Evolutionary conservation across 805 yeast genomes (phyloP), one percentile per base, ranked within the genome.

Genomic region (Ogataea saltuana): DNA sequence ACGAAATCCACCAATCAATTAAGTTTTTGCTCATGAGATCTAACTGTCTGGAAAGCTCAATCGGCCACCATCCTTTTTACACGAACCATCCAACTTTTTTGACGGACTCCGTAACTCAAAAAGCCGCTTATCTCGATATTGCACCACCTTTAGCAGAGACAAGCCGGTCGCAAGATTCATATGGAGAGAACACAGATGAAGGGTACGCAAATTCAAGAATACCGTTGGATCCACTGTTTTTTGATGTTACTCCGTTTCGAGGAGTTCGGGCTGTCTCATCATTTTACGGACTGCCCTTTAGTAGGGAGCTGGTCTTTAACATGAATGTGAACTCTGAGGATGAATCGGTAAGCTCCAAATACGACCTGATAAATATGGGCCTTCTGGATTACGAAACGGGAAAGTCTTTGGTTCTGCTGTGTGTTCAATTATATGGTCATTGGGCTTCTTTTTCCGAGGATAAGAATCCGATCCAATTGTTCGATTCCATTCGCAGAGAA

Each of bases 371-470:
- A 11, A 44, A 41, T 8, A 54, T 74, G 27, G 77, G 78, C 2
- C 63, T 82, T 10, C 55, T 84, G 8, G 58, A 75, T 4, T 55
- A 68, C 32, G 56, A 61, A 3, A 76, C 77, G 39, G 77, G 78
- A 0, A 50, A 69, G 6, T 61, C 65, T 11, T 60, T 83, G 31
- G 63, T 83, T 49, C 67, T 67, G 35, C 71, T 70, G 41, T 82
- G 81, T 55, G 65, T 80, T 31, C 69, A 76, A 27, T 72, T 75
- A 49, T 84, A 79, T 54, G 85, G 86, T 11, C 69, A 82, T 16
- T 84, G 90, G 90, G 80, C 82, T 2, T 75, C 83, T 39, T 72
- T 83, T 35, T 83, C 85, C 0, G 66, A 67, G n/a, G 66, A 63
- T 10, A 49, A 74, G 27, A 55, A 76, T 7, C 67, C 78, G 0